Conservation (phyloP, 371 early-diverging fungal species). For the Haplosporangium sp. region DNA sequence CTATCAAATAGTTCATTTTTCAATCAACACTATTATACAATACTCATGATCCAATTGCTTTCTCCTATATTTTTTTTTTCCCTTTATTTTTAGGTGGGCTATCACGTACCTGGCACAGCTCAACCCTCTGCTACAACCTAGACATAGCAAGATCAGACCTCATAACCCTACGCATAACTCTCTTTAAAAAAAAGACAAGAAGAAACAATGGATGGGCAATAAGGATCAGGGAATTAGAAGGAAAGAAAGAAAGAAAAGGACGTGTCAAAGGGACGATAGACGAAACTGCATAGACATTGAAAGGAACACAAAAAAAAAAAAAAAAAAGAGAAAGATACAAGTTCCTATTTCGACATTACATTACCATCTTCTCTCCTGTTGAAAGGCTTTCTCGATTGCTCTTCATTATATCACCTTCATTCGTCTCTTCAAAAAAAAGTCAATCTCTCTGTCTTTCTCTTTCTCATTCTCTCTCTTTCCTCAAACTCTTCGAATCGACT, state of each 20-base stretch:
- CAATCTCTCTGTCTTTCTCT: not conserved
- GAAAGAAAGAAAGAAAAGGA: not conserved
- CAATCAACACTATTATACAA: no score
- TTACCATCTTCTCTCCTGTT: not conserved
- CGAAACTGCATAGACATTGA: not conserved
- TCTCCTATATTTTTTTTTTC: not conserved
- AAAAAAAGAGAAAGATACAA: not conserved
- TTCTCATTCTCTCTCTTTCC: not conserved
- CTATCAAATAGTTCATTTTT: no score
- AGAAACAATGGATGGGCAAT: not conserved
- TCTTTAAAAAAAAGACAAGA: constrained; percentile 6
- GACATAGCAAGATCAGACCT: constrained; percentile 72
- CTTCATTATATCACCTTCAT: no score
- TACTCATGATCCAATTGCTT: not conserved
- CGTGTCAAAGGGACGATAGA: not conserved
- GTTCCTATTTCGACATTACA: no score
- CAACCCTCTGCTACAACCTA: constrained; percentile 76
- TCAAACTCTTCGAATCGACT: constrained; percentile 1
- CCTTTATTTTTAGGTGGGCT: constrained; percentile 72
- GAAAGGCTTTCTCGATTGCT: not conserved
- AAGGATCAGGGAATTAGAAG: not conserved
- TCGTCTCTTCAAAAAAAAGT: no score
- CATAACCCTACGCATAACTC: constrained; percentile 39
- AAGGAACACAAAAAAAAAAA: not conserved
- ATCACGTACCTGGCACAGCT: constrained; percentile 82